These are phyloP conservation scores for Fusarium temperatum DNA, from an alignment of 2,329 filamentous ascomycete genomes.

Conservation along the genomic window DNA sequence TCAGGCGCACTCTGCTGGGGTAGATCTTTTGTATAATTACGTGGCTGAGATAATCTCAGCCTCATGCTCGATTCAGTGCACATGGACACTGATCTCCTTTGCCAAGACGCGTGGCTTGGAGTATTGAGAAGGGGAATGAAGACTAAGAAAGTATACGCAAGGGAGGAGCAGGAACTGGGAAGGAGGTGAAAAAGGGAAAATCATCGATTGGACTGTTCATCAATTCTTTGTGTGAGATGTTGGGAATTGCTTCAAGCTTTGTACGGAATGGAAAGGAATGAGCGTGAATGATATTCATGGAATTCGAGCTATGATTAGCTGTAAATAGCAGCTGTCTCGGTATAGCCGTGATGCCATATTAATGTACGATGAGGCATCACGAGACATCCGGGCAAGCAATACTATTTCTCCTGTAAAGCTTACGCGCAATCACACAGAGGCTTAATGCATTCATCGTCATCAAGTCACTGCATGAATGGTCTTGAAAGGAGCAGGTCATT, in stretches of 20 bases:
- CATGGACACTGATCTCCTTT: constrained; percentile 12
- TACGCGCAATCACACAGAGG: neutral
- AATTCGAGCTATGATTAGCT: constrained; percentile 11
- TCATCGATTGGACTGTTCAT: neutral
- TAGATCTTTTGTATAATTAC: constrained; percentile 30
- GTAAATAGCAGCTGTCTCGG: neutral
- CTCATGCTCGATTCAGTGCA: neutral
- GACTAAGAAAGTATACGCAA: constrained; percentile 6
- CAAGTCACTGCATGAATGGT: neutral
- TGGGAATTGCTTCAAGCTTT: neutral
- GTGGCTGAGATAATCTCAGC: constrained; percentile 24
- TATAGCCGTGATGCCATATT: neutral
- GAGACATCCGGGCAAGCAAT: neutral
- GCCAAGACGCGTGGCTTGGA: neutral
- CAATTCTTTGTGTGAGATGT: neutral
- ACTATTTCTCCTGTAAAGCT: neutral
- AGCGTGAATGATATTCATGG: neutral
- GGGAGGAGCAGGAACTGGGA: neutral
- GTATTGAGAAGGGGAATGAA: neutral
- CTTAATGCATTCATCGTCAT: neutral
- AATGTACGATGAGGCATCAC: constrained; percentile 13
- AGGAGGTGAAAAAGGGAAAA: neutral
- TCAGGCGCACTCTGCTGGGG: neutral
- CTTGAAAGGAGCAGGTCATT: neutral
- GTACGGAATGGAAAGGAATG: constrained; percentile 12